Percentiles rank a stretch among this genome's conserved stretches.
These are phyloP conservation scores for Fusarium concolor DNA, from an alignment of 2,329 filamentous ascomycete species.

Conservation along the genomic window DNA sequence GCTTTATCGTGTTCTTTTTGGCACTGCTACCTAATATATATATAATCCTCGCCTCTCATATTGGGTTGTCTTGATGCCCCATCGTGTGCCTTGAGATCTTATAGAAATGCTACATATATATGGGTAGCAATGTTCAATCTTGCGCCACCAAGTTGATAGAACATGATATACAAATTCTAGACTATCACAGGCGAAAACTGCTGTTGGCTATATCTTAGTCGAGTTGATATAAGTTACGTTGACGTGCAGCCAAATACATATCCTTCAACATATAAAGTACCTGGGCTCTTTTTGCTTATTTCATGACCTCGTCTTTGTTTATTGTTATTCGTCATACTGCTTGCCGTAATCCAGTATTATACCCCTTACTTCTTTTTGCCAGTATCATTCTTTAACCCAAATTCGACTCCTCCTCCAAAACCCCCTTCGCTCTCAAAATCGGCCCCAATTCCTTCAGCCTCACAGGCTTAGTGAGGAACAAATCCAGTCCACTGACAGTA, in stretches of 20 bases:
- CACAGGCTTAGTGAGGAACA: conserved; percentile 67
- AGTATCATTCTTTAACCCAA: not conserved
- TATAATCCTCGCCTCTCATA: conserved; percentile 36
- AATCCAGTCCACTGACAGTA: conserved; percentile 63
- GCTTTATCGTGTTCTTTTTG: conserved; percentile 22
- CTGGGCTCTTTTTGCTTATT: not conserved
- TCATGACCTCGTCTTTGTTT: not conserved
- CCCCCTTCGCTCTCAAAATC: conserved; percentile 31
- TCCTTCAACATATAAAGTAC: too few relatives aligned
- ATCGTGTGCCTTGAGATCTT: not conserved
- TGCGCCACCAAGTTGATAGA: too few relatives aligned
- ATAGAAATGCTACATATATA: too few relatives aligned
- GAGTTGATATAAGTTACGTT: too few relatives aligned
- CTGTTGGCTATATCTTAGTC: too few relatives aligned
- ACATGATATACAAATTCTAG: too few relatives aligned
- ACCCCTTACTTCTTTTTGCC: too few relatives aligned
- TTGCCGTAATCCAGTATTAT: not conserved
- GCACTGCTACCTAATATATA: conserved; percentile 35
- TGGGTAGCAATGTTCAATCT: too few relatives aligned
- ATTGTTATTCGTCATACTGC: not conserved
- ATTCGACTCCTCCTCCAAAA: conserved; percentile 29
- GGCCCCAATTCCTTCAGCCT: conserved; percentile 54
- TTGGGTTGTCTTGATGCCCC: too few relatives aligned
- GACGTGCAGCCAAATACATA: too few relatives aligned
- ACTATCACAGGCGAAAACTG: too few relatives aligned